These are phyloP conservation scores for Fusarium camptoceras DNA, from an alignment of 2,329 filamentous ascomycete species.

Conservation along the genomic window DNA sequence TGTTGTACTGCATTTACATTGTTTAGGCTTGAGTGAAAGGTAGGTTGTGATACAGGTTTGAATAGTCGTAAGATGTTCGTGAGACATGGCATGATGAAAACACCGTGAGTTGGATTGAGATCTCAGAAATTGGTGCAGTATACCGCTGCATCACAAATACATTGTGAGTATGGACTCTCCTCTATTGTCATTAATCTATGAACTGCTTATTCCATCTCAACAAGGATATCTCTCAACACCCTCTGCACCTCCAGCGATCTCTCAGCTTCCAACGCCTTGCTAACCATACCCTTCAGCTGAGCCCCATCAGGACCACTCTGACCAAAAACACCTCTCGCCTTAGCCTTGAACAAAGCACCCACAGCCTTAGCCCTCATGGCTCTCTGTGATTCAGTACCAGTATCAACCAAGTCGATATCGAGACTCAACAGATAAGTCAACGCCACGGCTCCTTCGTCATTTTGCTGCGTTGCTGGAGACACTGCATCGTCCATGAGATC, in stretches of 20 bases:
- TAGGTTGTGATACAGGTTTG: neutral
- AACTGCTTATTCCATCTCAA: slow-evolving; percentile 44
- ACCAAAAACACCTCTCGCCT: slow-evolving; percentile 58
- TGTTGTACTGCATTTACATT: slow-evolving; percentile 7
- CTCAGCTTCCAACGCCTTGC: slow-evolving; percentile 54
- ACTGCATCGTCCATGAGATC: slow-evolving; percentile 61
- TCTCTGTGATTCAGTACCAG: slow-evolving; percentile 65
- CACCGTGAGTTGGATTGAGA: no score
- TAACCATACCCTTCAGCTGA: slow-evolving; percentile 51
- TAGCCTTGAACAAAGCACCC: slow-evolving; percentile 56
- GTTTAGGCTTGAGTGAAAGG: neutral
- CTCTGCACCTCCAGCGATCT: slow-evolving; percentile 60
- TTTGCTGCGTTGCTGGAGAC: slow-evolving; percentile 32
- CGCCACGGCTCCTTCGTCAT: slow-evolving; percentile 39
- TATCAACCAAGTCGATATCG: slow-evolving; percentile 59
- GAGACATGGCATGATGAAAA: neutral
- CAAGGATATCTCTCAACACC: slow-evolving; percentile 54
- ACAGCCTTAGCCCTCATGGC: slow-evolving; percentile 60
- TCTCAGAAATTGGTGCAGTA: neutral
- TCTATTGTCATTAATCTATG: neutral
- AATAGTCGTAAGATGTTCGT: neutral
- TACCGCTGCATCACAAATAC: no score
- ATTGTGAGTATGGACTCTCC: neutral
- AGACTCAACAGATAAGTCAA: slow-evolving; percentile 60
- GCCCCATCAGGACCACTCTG: slow-evolving; percentile 40